A percentile compares a stretch with the other conserved stretches of the same genome.
These are phyloP conservation scores for Pseudomassariella vexata DNA, from an alignment of 2,329 filamentous ascomycete genomes.

Conservation along the genomic window DNA sequence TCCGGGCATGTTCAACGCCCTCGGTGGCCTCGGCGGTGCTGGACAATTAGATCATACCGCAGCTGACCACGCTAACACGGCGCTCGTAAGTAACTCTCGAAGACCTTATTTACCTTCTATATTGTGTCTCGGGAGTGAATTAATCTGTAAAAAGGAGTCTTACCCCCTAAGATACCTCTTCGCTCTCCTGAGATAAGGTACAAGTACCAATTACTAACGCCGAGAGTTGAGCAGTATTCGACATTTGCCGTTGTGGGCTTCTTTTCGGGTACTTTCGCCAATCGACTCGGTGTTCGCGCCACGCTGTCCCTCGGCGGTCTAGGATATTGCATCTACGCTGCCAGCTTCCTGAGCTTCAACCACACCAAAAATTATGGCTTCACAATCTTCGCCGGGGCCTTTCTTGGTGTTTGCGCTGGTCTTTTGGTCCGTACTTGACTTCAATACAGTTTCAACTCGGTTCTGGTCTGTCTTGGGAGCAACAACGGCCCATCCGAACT, in stretches of 20 bases:
- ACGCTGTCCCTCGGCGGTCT: slow-evolving; percentile 68
- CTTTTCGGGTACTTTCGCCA: slow-evolving; percentile 72
- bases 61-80: slow-evolving; percentile 52
- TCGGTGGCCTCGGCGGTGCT: slow-evolving; percentile 59
- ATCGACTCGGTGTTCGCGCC: slow-evolving; percentile 64
- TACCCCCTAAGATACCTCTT: too few relatives aligned
- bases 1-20: slow-evolving; percentile 68
- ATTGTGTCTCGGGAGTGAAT: too few relatives aligned
- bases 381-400: slow-evolving; percentile 69
- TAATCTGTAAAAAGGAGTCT: too few relatives aligned
- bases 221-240: too few relatives aligned
- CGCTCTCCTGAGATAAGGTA: too few relatives aligned
- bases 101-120: too few relatives aligned
- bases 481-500: too few relatives aligned
- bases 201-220: too few relatives aligned
- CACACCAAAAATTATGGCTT: slow-evolving; percentile 64
- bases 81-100: too few relatives aligned
- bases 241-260: slow-evolving; percentile 56
- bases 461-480: too few relatives aligned
- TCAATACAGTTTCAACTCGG: too few relatives aligned
- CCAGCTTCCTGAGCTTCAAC: slow-evolving; percentile 64
- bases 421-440: too few relatives aligned
- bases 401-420: slow-evolving; percentile 73
- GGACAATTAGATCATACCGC: slow-evolving; percentile 51
- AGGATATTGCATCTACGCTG: slow-evolving; percentile 71